Conservation (phyloP, 306 rosid genomes). For the Vigna reflexopilosa region DNA sequence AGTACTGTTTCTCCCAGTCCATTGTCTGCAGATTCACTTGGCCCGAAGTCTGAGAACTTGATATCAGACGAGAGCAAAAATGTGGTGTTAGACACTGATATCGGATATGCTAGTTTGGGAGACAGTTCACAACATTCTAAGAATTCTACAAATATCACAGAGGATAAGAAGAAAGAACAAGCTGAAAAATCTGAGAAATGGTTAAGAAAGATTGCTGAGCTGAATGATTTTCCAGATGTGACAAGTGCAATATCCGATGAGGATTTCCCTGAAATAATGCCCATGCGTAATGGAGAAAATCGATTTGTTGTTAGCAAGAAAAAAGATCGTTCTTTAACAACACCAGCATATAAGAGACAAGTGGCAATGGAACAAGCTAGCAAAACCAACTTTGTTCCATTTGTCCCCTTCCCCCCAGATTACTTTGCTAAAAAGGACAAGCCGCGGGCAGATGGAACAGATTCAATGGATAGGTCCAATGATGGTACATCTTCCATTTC, state of each 20-base stretch:
- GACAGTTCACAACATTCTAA: conserved; percentile 38
- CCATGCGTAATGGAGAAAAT: conserved; percentile 93
- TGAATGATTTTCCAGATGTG: conserved; percentile 73
- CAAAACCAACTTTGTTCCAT: conserved; percentile 76
- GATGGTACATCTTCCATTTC: conserved; percentile 51
- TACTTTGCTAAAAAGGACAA: conserved; percentile 79
- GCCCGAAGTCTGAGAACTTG: conserved; percentile 58
- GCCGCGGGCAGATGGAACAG: conserved; percentile 49
- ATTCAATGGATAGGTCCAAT: conserved; percentile 36
- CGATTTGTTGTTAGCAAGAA: conserved; percentile 87
- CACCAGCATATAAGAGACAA: conserved; percentile 86
- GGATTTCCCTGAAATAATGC: conserved; percentile 96
- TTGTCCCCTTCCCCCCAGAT: conserved; percentile 93
- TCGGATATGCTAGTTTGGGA: conserved; percentile 39
- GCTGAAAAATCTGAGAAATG: conserved; percentile 89
- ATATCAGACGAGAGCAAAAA: conserved; percentile 45
- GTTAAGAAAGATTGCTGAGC: conserved; percentile 85
- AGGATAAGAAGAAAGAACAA: conserved; percentile 61
- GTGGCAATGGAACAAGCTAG: conserved; percentile 75
- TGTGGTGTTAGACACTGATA: conserved; percentile 19
- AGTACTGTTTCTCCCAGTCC: conserved; percentile 63
- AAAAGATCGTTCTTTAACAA: conserved; percentile 86
- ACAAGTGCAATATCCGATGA: conserved; percentile 71
- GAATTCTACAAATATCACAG: conserved; percentile 40
- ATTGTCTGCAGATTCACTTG: conserved; percentile 59